A percentile compares a stretch with the other conserved stretches of the same genome.
These are phyloP conservation scores for Hanseniaspora uvarum DNA, from an alignment of 1,139 yeast genomes.

Conservation along the genomic window DNA sequence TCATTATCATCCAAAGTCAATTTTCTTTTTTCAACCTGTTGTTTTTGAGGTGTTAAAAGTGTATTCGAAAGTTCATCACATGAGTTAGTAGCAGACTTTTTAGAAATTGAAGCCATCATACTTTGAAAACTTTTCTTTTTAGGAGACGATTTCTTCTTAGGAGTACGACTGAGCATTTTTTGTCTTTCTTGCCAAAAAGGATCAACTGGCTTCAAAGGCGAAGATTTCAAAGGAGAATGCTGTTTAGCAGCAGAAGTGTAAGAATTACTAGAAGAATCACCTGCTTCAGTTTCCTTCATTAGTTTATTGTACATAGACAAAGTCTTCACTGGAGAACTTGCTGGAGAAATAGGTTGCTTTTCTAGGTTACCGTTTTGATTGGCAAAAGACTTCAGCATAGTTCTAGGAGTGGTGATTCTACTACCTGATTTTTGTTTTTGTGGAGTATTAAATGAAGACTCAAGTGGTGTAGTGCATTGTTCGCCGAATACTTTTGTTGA, in stretches of 20 bases:
- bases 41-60: background rate
- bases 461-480: background rate
- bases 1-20: background rate
- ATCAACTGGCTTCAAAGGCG: background rate
- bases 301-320: slow-evolving; percentile 1
- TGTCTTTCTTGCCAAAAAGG: slow-evolving; percentile 3
- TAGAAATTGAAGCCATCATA: background rate
- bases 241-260: background rate
- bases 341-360: background rate
- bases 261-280: background rate
- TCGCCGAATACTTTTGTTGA: background rate
- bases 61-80: background rate
- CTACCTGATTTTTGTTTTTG: background rate
- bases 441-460: slow-evolving; percentile 4
- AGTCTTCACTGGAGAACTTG: slow-evolving; percentile 1
- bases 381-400: slow-evolving; percentile 3
- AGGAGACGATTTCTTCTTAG: background rate
- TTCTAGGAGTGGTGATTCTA: slow-evolving; percentile 2
- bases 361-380: background rate
- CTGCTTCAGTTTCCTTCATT: background rate
- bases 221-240: slow-evolving; percentile 1
- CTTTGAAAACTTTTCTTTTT: slow-evolving; percentile 1
- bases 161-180: background rate
- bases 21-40: background rate
- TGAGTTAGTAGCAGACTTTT: background rate